Evolutionary conservation across 192 early-diverging fungal genomes (phyloP).

Genomic region (Chytriomyces hyalinus): DNA sequence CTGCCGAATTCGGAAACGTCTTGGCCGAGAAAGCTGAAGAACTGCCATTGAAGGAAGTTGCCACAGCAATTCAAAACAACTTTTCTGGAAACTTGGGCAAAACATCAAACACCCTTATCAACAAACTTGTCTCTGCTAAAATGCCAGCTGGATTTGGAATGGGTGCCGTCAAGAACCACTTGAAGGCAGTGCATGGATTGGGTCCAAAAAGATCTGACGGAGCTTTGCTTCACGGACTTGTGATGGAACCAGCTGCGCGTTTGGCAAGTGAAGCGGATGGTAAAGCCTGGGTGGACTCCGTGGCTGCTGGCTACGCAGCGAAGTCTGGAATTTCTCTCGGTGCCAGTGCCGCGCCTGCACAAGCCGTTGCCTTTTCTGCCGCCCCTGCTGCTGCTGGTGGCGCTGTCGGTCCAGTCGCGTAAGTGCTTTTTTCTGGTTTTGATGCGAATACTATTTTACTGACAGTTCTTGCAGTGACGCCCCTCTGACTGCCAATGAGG

Average conservation of each 20-base stretch:
- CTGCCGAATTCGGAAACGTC: constrained; percentile 85
- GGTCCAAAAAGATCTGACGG: constrained; percentile 76
- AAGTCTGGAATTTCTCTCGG: constrained; percentile 72
- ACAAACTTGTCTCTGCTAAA: constrained; percentile 84
- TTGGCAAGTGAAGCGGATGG: constrained; percentile 75
- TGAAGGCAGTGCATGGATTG: constrained; percentile 74
- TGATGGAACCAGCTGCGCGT: constrained; percentile 83
- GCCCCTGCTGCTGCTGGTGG: constrained; percentile 59
- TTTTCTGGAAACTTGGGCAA: constrained; percentile 82
- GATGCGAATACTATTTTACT: background rate
- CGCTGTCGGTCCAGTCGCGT: constrained; percentile 52
- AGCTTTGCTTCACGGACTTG: constrained; percentile 76
- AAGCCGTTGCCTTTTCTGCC: constrained; percentile 61
- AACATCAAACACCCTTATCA: constrained; percentile 72
- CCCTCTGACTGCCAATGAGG: constrained; percentile 81
- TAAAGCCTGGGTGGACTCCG: constrained; percentile 79
- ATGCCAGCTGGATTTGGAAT: constrained; percentile 93
- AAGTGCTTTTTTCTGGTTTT: constrained; percentile 38
- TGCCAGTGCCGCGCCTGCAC: constrained; percentile 45
- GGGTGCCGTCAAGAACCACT: constrained; percentile 75
- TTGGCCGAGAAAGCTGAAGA: constrained; percentile 92
- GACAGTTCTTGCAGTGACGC: constrained; percentile 56
- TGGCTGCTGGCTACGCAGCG: constrained; percentile 71
- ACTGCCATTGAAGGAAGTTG: constrained; percentile 82
- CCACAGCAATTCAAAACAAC: constrained; percentile 61